A percentile compares a stretch with the other conserved stretches of the same genome.
Conservation (phyloP, 2,329 filamentous ascomycete species). For the Xylaria sp. region DNA sequence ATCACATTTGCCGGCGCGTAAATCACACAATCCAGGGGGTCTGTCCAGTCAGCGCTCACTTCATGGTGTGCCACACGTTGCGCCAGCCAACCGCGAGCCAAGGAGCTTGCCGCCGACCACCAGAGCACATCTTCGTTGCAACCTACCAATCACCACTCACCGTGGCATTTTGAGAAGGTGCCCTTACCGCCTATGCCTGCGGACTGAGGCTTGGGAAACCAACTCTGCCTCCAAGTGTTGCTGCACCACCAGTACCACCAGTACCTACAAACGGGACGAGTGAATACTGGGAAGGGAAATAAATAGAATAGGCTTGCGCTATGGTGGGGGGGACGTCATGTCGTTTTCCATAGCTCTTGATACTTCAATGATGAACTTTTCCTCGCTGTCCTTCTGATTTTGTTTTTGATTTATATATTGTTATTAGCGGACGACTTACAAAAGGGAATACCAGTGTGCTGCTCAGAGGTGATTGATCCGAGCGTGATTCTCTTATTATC, state of each 20-base stretch:
- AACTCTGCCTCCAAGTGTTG: neutral
- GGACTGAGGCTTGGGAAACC: neutral
- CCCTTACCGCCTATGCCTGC: neutral
- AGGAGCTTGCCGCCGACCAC: slow-evolving; percentile 24
- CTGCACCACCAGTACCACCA: too few relatives aligned
- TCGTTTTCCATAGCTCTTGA: neutral
- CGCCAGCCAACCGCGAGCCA: slow-evolving; percentile 36
- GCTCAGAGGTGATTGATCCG: neutral
- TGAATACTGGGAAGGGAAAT: neutral
- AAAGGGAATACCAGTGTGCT: neutral
- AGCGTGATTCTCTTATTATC: neutral
- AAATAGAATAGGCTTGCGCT: neutral
- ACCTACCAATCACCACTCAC: slow-evolving; percentile 34
- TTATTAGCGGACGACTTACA: neutral
- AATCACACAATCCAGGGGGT: neutral
- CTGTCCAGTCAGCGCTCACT: slow-evolving; percentile 31
- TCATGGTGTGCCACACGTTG: neutral
- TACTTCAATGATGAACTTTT: neutral
- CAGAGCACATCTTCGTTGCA: slow-evolving; percentile 1
- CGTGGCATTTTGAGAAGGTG: neutral
- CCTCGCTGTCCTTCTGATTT: neutral
- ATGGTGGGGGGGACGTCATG: neutral
- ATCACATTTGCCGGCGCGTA: slow-evolving; percentile 8
- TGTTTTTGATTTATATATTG: neutral
- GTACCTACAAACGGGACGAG: too few relatives aligned